These are phyloP conservation scores for Cytospora mali DNA, from an alignment of 2,329 filamentous ascomycete genomes.

Conservation along the genomic window DNA sequence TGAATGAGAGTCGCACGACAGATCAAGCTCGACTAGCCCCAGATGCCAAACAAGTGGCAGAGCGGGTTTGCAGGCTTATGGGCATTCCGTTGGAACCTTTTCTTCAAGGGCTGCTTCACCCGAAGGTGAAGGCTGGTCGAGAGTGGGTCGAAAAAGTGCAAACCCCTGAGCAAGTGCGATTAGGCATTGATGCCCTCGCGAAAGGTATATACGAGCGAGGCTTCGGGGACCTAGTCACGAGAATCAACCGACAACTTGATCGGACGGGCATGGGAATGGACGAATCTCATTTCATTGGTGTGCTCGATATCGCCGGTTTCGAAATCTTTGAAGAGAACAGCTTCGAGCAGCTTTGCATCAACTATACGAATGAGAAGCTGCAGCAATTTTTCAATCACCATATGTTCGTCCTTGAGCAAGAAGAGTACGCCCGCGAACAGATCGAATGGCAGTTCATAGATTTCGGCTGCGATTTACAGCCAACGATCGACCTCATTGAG, in stretches of 20 bases:
- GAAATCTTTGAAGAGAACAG: slow-evolving; percentile 99
- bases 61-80: slow-evolving; percentile 79
- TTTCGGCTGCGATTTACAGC: slow-evolving; percentile 94
- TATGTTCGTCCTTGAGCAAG: slow-evolving; percentile 98
- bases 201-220: slow-evolving; percentile 98
- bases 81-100: slow-evolving; percentile 86
- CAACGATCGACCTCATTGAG: slow-evolving; percentile 96
- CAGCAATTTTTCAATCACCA: slow-evolving; percentile 99
- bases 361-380: slow-evolving; percentile 98
- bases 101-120: slow-evolving; percentile 84
- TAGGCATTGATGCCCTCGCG: slow-evolving; percentile 85
- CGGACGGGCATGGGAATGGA: slow-evolving; percentile 80
- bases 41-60: slow-evolving; percentile 73
- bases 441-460: slow-evolving; percentile 99
- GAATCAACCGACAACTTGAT: slow-evolving; percentile 91
- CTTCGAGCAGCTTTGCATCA: slow-evolving; percentile 99
- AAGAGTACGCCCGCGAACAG: slow-evolving; percentile 95
- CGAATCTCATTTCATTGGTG: slow-evolving; percentile 94
- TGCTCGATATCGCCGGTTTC: slow-evolving; percentile 98
- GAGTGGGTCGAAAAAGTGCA: slow-evolving; percentile 99
- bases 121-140: slow-evolving; percentile 89
- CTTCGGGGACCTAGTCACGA: slow-evolving; percentile 87
- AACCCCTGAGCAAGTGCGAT: slow-evolving; percentile 91
- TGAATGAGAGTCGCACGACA: slow-evolving; percentile 85
- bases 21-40: slow-evolving; percentile 85